These are phyloP conservation scores for Ascochyta koolunga DNA, from an alignment of 2,329 filamentous ascomycete species.

Conservation along the genomic window DNA sequence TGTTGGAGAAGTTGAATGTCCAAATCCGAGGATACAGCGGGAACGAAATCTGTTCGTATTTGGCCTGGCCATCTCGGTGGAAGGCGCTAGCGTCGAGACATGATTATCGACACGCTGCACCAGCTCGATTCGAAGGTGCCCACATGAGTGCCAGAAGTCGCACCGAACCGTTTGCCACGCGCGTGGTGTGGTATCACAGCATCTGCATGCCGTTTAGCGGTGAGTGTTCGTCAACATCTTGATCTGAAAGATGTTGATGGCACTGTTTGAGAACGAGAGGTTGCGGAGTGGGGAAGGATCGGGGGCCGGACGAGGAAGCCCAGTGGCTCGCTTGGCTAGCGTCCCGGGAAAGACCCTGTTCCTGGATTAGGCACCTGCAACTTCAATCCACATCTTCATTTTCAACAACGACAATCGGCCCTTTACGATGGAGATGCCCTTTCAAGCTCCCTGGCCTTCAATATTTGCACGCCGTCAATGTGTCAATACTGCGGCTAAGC, in stretches of 20 bases:
- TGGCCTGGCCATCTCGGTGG: conserved; percentile 3
- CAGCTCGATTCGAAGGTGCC: not conserved
- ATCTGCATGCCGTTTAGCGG: conserved; percentile 9
- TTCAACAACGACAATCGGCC: conserved; percentile 3
- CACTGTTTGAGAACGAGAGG: not conserved
- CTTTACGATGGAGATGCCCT: not conserved
- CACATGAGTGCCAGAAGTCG: not conserved
- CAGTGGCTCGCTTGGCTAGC: conserved; percentile 6
- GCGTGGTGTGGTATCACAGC: conserved; percentile 8
- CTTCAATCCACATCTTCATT: conserved; percentile 4
- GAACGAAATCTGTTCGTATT: not conserved
- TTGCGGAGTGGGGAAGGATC: conserved; percentile 1
- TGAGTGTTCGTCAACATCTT: not conserved
- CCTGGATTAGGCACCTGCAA: conserved; percentile 7
- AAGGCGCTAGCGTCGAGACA: conserved; percentile 12
- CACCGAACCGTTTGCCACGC: conserved; percentile 1
- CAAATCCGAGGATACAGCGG: not conserved
- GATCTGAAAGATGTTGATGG: not conserved
- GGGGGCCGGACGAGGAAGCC: not conserved
- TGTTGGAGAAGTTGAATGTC: not conserved
- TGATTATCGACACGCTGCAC: not conserved
- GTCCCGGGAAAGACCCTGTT: conserved; percentile 1
- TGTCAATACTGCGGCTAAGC: not conserved
- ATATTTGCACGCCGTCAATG: not conserved
- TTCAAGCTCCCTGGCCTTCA: not conserved